Conservation (phyloP, 2,329 filamentous ascomycete genomes). For the Endocalyx cinctus region DNA sequence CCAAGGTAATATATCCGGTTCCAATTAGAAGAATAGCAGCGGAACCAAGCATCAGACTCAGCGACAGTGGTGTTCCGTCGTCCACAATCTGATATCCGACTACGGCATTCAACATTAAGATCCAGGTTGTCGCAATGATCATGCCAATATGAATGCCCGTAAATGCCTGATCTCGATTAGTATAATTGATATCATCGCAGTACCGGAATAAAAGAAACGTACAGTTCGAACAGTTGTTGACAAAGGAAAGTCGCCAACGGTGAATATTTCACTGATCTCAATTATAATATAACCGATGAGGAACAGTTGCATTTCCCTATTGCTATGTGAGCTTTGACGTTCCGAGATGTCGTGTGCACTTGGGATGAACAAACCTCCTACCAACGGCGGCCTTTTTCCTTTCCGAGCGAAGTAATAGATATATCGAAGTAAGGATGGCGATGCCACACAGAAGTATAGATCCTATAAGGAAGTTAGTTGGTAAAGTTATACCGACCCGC, state of each 20-base stretch:
- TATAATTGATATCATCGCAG: conserved; percentile 6
- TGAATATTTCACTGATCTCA: conserved; percentile 94
- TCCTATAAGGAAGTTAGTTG: conserved; percentile 46
- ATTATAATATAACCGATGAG: conserved; percentile 81
- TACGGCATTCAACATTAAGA: conserved; percentile 84
- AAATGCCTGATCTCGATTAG: conserved; percentile 59
- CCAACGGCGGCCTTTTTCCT: conserved; percentile 91
- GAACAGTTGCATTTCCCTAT: conserved; percentile 94
- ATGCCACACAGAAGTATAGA: conserved; percentile 79
- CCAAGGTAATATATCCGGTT: conserved; percentile 91
- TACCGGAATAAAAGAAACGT: conserved; percentile 31
- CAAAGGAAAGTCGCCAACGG: conserved; percentile 83
- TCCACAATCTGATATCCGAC: conserved; percentile 93
- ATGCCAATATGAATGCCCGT: conserved; percentile 85
- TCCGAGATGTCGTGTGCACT: conserved; percentile 12
- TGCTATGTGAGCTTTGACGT: conserved; percentile 16
- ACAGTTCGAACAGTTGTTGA: conserved; percentile 66
- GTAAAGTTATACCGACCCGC: neutral
- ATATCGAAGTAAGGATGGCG: conserved; percentile 63
- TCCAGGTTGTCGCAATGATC: conserved; percentile 84
- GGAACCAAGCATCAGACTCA: conserved; percentile 70
- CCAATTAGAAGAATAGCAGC: conserved; percentile 73
- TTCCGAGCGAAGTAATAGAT: conserved; percentile 76
- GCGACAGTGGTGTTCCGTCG: conserved; percentile 81
- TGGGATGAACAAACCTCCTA: conserved; percentile 59